A percentile compares a stretch with the other conserved stretches of the same genome.
These are phyloP conservation scores for Amphicarpaea edgeworthii DNA, from an alignment of 306 rosid species.

Conservation along the genomic window DNA sequence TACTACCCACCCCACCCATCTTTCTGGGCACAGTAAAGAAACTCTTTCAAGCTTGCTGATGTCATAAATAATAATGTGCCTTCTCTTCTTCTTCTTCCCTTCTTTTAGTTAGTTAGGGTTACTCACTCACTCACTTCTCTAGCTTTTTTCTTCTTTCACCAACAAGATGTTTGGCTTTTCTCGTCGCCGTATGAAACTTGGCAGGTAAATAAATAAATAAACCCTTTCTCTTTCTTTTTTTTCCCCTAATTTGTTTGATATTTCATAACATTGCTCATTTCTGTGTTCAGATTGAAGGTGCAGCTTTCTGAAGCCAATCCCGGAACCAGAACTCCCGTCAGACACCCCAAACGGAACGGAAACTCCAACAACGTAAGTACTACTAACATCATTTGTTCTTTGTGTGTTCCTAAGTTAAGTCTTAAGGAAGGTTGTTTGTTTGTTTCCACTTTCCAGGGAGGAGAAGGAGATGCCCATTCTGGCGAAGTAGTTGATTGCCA, in stretches of 20 bases:
- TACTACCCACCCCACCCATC: background rate
- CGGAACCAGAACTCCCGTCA: slow-evolving; percentile 81
- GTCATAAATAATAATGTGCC: slow-evolving; percentile 40
- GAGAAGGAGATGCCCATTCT: slow-evolving; percentile 67
- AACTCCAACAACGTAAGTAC: slow-evolving; percentile 68
- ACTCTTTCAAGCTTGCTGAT: slow-evolving; percentile 2
- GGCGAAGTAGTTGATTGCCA: slow-evolving; percentile 61
- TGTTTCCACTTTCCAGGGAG: too few relatives aligned
- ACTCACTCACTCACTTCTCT: background rate
- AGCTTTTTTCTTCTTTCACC: background rate
- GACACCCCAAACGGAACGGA: slow-evolving; percentile 65
- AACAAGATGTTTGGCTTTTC: slow-evolving; percentile 77
- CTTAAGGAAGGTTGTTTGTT: too few relatives aligned
- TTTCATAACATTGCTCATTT: background rate
- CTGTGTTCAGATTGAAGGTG: slow-evolving; percentile 64
- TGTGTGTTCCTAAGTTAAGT: too few relatives aligned
- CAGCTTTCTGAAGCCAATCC: slow-evolving; percentile 74
- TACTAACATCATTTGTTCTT: too few relatives aligned
- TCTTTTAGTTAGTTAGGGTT: slow-evolving; percentile 38
- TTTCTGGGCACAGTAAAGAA: background rate
- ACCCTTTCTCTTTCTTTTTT: background rate
- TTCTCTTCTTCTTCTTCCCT: background rate
- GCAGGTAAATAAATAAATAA: slow-evolving; percentile 62
- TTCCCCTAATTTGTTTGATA: background rate
- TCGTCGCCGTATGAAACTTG: slow-evolving; percentile 86